Conservation (phyloP, 148 eudicot genomes). For the Beta vulgaris region DNA sequence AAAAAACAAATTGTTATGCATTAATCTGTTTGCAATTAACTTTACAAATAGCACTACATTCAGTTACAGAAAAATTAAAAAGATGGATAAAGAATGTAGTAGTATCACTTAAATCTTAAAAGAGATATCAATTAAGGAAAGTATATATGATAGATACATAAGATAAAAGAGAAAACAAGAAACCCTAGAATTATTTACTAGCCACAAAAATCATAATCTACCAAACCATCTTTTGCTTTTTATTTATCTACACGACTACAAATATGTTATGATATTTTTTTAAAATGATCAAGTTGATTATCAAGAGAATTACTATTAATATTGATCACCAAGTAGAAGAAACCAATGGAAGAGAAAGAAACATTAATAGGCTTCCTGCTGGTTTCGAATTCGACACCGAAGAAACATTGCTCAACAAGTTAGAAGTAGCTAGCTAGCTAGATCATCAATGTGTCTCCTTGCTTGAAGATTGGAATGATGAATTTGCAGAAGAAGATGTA, state of each 20-base stretch:
- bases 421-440: too few relatives aligned
- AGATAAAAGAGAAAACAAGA: too few relatives aligned
- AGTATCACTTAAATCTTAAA: too few relatives aligned
- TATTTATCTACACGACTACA: background rate
- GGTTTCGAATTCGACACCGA: conserved; percentile 30
- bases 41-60: too few relatives aligned
- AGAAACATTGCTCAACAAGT: conserved; percentile 27
- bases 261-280: background rate
- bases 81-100: too few relatives aligned
- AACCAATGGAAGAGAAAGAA: conserved; percentile 31
- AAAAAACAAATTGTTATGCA: too few relatives aligned
- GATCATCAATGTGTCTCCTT: conserved; percentile 38
- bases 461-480: conserved; percentile 27
- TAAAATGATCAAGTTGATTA: conserved; percentile 5
- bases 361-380: conserved; percentile 26
- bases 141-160: too few relatives aligned
- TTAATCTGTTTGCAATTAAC: too few relatives aligned
- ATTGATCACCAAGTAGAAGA: too few relatives aligned
- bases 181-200: background rate
- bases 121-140: too few relatives aligned
- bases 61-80: too few relatives aligned
- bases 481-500: conserved; percentile 24
- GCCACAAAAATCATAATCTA: background rate
- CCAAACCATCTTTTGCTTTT: background rate
- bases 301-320: conserved; percentile 52